phyloP scores from a whole-genome alignment of 768 basidiomycete genomes.

The Kwoniella pini region DNA sequence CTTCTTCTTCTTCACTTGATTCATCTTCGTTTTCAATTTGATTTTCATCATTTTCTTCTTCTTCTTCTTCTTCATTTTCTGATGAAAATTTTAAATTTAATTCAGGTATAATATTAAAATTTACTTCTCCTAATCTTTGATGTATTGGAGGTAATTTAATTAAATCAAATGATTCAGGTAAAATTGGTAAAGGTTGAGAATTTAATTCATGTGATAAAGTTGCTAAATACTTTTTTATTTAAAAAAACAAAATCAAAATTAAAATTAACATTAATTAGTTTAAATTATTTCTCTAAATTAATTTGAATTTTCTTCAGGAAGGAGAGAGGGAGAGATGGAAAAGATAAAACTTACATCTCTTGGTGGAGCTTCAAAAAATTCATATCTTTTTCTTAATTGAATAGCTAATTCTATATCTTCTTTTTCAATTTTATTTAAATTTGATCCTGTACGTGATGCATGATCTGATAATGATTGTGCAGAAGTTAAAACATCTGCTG shows the following conservation, averaged over 20 bases:
- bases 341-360: slow-evolving; percentile 54
- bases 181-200: slow-evolving; percentile 55
- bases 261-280: neutral
- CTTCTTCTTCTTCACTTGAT: slow-evolving; percentile 17
- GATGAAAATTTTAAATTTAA: slow-evolving; percentile 19
- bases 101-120: slow-evolving; percentile 56
- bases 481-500: slow-evolving; percentile 55
- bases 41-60: slow-evolving; percentile 23
- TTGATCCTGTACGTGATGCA: slow-evolving; percentile 41
- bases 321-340: neutral
- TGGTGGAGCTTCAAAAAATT: slow-evolving; percentile 54
- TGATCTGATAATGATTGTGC: slow-evolving; percentile 57
- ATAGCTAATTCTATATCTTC: slow-evolving; percentile 57
- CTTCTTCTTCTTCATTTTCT: slow-evolving; percentile 12
- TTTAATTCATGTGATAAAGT: slow-evolving; percentile 56
- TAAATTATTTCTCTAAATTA: no score
- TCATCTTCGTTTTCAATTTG: slow-evolving; percentile 8
- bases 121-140: slow-evolving; percentile 56
- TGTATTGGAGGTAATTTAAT: slow-evolving; percentile 55
- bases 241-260: neutral
- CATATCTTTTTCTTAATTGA: slow-evolving; percentile 54
- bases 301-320: no score
- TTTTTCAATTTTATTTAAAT: slow-evolving; percentile 41
- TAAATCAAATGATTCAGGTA: slow-evolving; percentile 56
- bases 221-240: slow-evolving; percentile 54